Conservation (phyloP, 2,329 filamentous ascomycete genomes). For the Sporothrix humicola region DNA sequence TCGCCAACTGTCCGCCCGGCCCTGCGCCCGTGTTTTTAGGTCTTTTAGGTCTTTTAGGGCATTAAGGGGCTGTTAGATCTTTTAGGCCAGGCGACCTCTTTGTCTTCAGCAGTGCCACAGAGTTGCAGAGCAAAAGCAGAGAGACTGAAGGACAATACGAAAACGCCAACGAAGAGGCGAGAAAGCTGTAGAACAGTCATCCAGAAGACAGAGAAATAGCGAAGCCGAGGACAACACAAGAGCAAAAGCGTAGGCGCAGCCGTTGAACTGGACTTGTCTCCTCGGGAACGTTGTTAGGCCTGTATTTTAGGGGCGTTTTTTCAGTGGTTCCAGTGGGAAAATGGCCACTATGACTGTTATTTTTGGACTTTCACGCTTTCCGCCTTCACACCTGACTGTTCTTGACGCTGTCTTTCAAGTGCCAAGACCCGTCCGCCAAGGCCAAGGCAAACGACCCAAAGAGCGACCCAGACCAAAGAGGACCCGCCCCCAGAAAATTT, state of each 20-base stretch:
- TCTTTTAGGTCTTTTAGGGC: neutral
- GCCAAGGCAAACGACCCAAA: slow-evolving; percentile 13
- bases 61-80: neutral
- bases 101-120: neutral
- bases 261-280: neutral
- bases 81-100: neutral
- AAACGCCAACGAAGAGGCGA: neutral
- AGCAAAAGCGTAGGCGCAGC: neutral
- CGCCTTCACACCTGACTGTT: neutral
- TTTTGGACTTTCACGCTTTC: slow-evolving; percentile 6
- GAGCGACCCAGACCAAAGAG: neutral
- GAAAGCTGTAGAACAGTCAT: neutral
- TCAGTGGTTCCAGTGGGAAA: neutral
- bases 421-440: slow-evolving; percentile 22
- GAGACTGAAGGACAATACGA: neutral
- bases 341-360: slow-evolving; percentile 2
- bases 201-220: neutral
- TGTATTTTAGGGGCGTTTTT: neutral
- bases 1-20: neutral
- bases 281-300: neutral
- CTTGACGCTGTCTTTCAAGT: neutral
- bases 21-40: neutral
- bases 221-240: neutral
- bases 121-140: too few species aligned
- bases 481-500: slow-evolving; percentile 26